Percentiles rank a stretch among this genome's conserved stretches.
phyloP scores from a whole-genome alignment of 768 basidiomycete species.

The Kwoniella sp. region DNA sequence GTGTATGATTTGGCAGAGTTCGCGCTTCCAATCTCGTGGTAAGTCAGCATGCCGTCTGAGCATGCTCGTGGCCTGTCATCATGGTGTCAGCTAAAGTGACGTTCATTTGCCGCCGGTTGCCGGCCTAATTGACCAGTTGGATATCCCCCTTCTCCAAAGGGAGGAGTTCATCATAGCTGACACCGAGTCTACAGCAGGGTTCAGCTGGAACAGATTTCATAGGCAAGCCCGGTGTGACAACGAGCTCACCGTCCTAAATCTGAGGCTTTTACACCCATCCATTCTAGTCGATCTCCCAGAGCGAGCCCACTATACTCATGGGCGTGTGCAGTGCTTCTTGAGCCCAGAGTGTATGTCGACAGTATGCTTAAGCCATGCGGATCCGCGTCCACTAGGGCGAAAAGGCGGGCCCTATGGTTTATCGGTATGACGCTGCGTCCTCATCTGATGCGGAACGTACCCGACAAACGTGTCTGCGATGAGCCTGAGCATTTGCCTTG shows the following conservation, averaged over 20 bases:
- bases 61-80: conserved; percentile 34
- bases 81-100: not conserved
- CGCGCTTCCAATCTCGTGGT: conserved; percentile 53
- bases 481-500: conserved; percentile 72
- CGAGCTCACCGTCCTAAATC: conserved; percentile 62
- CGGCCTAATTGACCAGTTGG: conserved; percentile 23
- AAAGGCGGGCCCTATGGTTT: conserved; percentile 63
- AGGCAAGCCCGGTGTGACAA: not conserved
- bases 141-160: conserved; percentile 51
- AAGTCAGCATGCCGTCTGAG: conserved; percentile 16
- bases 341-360: conserved; percentile 80
- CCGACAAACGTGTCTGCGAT: conserved; percentile 63
- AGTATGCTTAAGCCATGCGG: conserved; percentile 89
- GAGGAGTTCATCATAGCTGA: conserved; percentile 62
- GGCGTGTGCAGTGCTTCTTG: conserved; percentile 60
- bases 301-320: conserved; percentile 63
- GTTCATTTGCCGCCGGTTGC: not conserved
- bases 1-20: conserved; percentile 74
- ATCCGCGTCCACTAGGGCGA: conserved; percentile 82
- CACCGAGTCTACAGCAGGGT: conserved; percentile 55
- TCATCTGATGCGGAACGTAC: conserved; percentile 52
- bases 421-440: not conserved
- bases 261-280: conserved; percentile 71
- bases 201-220: not conserved
- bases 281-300: conserved; percentile 62